A percentile compares a stretch with the other conserved stretches of the same genome.
phyloP scores from a whole-genome alignment of 2,329 filamentous ascomycete species.

The Fusarium nurragi region DNA sequence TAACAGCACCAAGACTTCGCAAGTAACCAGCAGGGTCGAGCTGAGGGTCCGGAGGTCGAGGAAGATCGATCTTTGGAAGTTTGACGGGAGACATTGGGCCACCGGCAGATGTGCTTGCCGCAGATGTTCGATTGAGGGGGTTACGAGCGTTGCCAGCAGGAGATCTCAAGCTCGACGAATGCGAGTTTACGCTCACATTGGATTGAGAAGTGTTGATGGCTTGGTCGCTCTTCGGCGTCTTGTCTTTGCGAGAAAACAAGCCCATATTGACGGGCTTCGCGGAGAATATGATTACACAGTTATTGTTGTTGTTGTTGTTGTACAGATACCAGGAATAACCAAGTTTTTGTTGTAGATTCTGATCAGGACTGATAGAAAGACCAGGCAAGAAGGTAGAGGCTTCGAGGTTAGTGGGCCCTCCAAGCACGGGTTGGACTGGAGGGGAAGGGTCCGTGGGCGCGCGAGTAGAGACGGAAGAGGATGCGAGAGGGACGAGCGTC shows the following conservation, averaged over 20 bases:
- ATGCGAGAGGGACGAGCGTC: constrained; percentile 38
- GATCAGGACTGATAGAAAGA: constrained; percentile 37
- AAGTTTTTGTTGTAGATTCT: constrained; percentile 16
- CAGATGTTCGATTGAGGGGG: constrained; percentile 61
- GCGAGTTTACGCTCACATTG: constrained; percentile 62
- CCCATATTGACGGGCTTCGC: constrained; percentile 56
- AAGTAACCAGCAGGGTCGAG: constrained; percentile 91
- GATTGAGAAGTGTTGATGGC: constrained; percentile 57
- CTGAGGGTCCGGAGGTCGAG: constrained; percentile 85
- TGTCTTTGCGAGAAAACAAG: constrained; percentile 65
- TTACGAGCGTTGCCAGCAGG: constrained; percentile 40
- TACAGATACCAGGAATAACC: constrained; percentile 9
- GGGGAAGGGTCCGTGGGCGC: constrained; percentile 38
- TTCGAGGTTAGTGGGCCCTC: constrained; percentile 39
- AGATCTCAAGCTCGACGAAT: constrained; percentile 54
- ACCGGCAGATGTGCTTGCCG: constrained; percentile 56
- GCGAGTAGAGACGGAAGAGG: constrained; percentile 22
- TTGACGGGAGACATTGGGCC: constrained; percentile 62
- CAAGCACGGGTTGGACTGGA: constrained; percentile 24
- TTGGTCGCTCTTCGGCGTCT: constrained; percentile 56
- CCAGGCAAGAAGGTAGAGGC: constrained; percentile 33
- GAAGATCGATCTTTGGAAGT: constrained; percentile 81
- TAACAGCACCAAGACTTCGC: constrained; percentile 86
- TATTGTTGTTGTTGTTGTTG: constrained; percentile 28
- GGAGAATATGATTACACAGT: constrained; percentile 7